phyloP scores from a whole-genome alignment of 2,329 filamentous ascomycete genomes.

The Atkinsonella hypoxylon region DNA sequence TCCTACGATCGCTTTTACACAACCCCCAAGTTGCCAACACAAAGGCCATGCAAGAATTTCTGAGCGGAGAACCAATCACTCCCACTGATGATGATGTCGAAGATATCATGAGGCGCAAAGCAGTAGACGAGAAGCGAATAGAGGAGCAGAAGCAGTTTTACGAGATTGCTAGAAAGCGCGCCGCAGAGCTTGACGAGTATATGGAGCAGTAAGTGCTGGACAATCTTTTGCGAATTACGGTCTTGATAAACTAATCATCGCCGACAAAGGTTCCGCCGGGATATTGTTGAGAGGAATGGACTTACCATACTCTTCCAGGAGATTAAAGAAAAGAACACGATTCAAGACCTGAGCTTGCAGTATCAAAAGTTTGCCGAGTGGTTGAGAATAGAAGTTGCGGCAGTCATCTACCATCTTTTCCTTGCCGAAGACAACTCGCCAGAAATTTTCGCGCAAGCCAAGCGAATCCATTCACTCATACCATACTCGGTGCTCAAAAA shows the following conservation, averaged over 20 bases:
- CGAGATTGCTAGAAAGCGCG: conserved; percentile 82
- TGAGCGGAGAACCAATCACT: conserved; percentile 59
- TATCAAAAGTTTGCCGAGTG: conserved; percentile 98
- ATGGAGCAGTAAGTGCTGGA: conserved; percentile 68
- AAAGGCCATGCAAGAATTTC: conserved; percentile 72
- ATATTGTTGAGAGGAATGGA: conserved; percentile 63
- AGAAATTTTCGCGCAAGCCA: conserved; percentile 87
- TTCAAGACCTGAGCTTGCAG: conserved; percentile 80
- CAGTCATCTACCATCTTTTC: conserved; percentile 94
- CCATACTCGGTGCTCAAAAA: conserved; percentile 93
- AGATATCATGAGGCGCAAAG: conserved; percentile 69
- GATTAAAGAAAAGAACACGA: conserved; percentile 79
- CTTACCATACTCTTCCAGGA: conserved; percentile 87
- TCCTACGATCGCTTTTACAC: conserved; percentile 73
- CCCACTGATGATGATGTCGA: conserved; percentile 71
- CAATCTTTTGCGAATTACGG: too few species aligned
- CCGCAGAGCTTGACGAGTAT: conserved; percentile 87
- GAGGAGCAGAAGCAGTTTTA: conserved; percentile 93
- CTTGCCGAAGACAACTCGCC: conserved; percentile 96
- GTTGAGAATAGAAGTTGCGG: conserved; percentile 92
- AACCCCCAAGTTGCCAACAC: conserved; percentile 77
- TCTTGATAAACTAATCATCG: conserved; percentile 10
- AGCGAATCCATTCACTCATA: conserved; percentile 86
- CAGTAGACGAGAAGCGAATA: conserved; percentile 75
- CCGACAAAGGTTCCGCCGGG: conserved; percentile 44